phyloP scores from a whole-genome alignment of 2,329 filamentous ascomycete genomes.

The Aspergillus pseudotamarii region DNA sequence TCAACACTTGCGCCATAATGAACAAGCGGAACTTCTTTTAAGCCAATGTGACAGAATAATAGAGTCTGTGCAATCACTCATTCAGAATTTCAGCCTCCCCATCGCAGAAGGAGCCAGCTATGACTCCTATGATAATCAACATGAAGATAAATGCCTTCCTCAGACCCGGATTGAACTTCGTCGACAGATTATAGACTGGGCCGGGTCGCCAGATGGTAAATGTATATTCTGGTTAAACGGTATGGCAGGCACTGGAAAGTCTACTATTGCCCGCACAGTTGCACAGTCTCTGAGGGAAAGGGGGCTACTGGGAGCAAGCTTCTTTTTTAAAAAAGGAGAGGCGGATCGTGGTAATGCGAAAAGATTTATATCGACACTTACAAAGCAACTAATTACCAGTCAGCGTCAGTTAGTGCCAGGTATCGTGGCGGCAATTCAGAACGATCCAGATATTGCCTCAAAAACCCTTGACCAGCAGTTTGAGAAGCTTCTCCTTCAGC shows the following conservation, averaged over 20 bases:
- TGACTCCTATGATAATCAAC: background rate
- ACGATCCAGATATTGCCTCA: slow-evolving; percentile 26
- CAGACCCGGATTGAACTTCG: slow-evolving; percentile 29
- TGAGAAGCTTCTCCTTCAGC: slow-evolving; percentile 28
- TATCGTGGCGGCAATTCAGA: slow-evolving; percentile 22
- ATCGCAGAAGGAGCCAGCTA: no score
- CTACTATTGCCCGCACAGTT: slow-evolving; percentile 37
- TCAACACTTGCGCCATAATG: no score
- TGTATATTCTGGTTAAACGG: slow-evolving; percentile 42
- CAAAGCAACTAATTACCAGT: slow-evolving; percentile 30
- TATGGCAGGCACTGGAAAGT: slow-evolving; percentile 37
- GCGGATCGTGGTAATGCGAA: slow-evolving; percentile 31
- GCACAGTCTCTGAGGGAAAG: slow-evolving; percentile 25
- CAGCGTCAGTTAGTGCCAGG: background rate
- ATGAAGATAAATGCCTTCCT: slow-evolving; percentile 27
- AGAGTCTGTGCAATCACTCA: no score
- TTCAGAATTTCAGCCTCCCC: no score
- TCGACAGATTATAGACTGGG: slow-evolving; percentile 28
- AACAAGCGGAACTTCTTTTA: no score
- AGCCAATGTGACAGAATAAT: no score
- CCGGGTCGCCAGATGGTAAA: slow-evolving; percentile 18
- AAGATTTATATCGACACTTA: slow-evolving; percentile 43
- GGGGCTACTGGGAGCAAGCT: slow-evolving; percentile 29
- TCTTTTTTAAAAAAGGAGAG: slow-evolving; percentile 45
- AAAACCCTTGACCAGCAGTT: slow-evolving; percentile 34